Evolutionary conservation across 2,329 filamentous ascomycete genomes (phyloP).

Genomic region (Arthrobotrys entomopaga): DNA sequence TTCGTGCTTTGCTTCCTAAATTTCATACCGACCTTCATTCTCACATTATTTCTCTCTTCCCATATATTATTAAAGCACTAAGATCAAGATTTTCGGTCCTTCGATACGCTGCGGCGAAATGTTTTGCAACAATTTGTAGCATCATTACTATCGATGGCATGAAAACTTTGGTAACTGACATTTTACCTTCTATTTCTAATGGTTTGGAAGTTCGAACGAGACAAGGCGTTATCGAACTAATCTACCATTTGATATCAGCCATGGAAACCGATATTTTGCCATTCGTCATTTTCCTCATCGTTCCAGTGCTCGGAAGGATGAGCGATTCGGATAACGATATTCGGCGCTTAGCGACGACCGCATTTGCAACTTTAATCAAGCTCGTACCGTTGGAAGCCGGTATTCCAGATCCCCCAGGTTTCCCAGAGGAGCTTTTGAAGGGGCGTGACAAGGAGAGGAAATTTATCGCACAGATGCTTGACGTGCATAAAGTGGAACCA

Average conservation of each 20-base stretch:
- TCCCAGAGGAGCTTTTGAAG: conserved; percentile 86
- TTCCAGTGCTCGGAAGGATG: conserved; percentile 96
- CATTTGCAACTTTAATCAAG: conserved; percentile 96
- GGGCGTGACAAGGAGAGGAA: conserved; percentile 93
- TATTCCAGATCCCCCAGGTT: conserved; percentile 92
- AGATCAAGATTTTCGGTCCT: conserved; percentile 91
- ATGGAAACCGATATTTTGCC: conserved; percentile 97
- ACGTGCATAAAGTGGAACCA: conserved; percentile 94
- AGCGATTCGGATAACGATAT: conserved; percentile 98
- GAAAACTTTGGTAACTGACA: conserved; percentile 92
- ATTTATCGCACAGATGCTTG: conserved; percentile 94
- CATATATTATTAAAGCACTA: conserved; percentile 84
- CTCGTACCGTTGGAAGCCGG: conserved; percentile 95
- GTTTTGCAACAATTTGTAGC: conserved; percentile 95
- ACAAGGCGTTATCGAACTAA: conserved; percentile 91
- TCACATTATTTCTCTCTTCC: conserved; percentile 84
- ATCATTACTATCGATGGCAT: conserved; percentile 94
- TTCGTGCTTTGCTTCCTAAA: conserved; percentile 92
- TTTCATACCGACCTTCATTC: conserved; percentile 78
- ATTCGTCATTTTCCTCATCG: conserved; percentile 98
- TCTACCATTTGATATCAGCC: conserved; percentile 96
- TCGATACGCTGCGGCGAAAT: conserved; percentile 96
- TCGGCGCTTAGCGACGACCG: conserved; percentile 91
- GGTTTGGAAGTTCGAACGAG: conserved; percentile 86
- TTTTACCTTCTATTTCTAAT: conserved; percentile 91